Evolutionary conservation across 2,329 filamentous ascomycete genomes (phyloP).

Genomic region (Epichloe sp.): DNA sequence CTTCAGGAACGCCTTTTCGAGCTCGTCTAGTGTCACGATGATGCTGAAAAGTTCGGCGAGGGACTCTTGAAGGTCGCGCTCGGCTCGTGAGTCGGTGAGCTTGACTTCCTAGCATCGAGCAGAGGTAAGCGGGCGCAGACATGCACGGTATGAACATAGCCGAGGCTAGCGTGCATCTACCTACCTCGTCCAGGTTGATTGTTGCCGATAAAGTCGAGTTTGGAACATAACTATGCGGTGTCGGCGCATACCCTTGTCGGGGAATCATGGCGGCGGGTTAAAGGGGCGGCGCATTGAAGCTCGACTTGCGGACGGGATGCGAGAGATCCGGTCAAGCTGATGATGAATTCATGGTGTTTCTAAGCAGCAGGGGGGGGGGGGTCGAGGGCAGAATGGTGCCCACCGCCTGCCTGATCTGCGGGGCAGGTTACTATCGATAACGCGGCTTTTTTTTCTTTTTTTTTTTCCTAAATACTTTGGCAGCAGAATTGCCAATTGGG

Average conservation of each 20-base stretch:
- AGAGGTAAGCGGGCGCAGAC: neutral
- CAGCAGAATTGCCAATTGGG: neutral
- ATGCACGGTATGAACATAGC: neutral
- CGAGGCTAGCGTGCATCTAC: constrained; percentile 4
- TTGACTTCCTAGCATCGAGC: constrained; percentile 63
- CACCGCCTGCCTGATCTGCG: constrained; percentile 18
- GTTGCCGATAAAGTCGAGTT: constrained; percentile 71
- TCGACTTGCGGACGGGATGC: neutral
- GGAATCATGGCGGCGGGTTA: constrained; percentile 33
- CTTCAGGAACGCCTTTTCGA: constrained; percentile 93
- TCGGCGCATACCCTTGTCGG: constrained; percentile 70
- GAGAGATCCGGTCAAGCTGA: neutral
- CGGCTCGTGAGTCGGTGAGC: constrained; percentile 70
- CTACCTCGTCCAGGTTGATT: constrained; percentile 85
- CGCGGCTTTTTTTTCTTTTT: neutral
- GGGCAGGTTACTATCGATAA: constrained; percentile 23
- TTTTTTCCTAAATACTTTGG: no score
- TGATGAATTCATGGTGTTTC: no score
- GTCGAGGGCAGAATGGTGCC: constrained; percentile 18
- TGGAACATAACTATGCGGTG: constrained; percentile 82
- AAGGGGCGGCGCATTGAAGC: constrained; percentile 17
- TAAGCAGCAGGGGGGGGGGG: neutral
- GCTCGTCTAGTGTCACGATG: constrained; percentile 83
- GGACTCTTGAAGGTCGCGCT: constrained; percentile 89
- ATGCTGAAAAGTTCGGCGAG: constrained; percentile 97